Evolutionary conservation across 169 alveolate species (phyloP).

Genomic region (Neospora caninum): DNA sequence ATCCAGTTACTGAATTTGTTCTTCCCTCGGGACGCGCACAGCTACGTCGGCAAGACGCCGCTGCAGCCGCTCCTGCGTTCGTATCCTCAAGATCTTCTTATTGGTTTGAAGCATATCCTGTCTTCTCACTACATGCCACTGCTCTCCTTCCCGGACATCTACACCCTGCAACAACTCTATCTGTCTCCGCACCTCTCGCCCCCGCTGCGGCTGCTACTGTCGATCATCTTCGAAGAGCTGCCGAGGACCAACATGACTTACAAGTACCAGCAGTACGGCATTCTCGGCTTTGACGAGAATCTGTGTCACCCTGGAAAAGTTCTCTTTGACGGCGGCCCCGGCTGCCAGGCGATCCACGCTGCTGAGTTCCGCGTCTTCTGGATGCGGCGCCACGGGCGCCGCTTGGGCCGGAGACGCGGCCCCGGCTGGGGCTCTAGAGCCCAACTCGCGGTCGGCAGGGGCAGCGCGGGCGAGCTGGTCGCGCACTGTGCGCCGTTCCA

Average conservation of each 20-base stretch:
- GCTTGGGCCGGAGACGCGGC: not conserved
- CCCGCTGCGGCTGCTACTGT: conserved; percentile 54
- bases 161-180: conserved; percentile 41
- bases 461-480: not conserved
- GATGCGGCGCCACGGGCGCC: conserved; percentile 53
- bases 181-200: conserved; percentile 23
- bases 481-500: not conserved
- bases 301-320: conserved; percentile 35
- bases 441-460: conserved; percentile 19
- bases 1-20: not conserved
- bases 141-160: conserved; percentile 13
- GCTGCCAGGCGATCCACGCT: conserved; percentile 43
- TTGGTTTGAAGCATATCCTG: conserved; percentile 30
- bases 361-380: conserved; percentile 57
- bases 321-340: conserved; percentile 61
- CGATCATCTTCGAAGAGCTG: conserved; percentile 51
- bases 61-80: conserved; percentile 45
- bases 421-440: conserved; percentile 32
- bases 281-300: conserved; percentile 37
- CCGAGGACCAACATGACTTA: conserved; percentile 41
- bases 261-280: conserved; percentile 30
- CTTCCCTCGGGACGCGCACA: not conserved
- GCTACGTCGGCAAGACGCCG: conserved; percentile 18
- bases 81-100: conserved; percentile 26
- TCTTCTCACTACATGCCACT: not conserved